Evolutionary conservation across 1,139 yeast genomes (phyloP), one percentile per base, ranked within the genome.

Genomic region (Hyphopichia khmerensis): DNA sequence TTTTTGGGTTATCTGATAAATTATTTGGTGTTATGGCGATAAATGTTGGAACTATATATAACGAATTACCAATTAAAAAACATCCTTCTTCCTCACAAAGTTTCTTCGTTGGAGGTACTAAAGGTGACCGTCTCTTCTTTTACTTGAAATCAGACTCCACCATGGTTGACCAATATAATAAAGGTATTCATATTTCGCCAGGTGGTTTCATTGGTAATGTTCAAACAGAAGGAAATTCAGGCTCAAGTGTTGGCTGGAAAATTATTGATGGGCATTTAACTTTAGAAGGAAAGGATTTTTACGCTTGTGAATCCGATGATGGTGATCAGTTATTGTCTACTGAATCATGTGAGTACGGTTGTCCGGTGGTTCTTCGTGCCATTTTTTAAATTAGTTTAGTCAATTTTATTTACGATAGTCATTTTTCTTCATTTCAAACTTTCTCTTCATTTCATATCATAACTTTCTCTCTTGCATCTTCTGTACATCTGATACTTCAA

Each of bases 121-220:
- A 53, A 13, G 65, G 65, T 19, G 37, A 47, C 6, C 52, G 43
- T 37, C 48, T 55, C 38, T 40, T 41, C 15, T 50, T 60, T 41
- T 46, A 55, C n/a, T 53, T 59, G 49, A 47, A 49, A 33, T 35
- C 48, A 9, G 61, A 59, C 38, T 52, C 54, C 11, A 40, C 62
- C 14, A 55, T 60, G 53, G 55, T 49, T 19, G 64, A 60, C 52
- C 60, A 54, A 43, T 55, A 51, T 39, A 59, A 60, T 10, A 48
- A 50, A 39, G 63, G 57, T 14, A 47, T 60, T 43, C 47, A 49
- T 46, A 49, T 53, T 45, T 58, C 56, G 47, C 39, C 51, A n/a
- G 41, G 60, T 29, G 65, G 64, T 24, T 61, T 57, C 38, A 48
- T 60, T 39, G 64, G 65, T 27, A 47, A 52, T 26, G 60, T 57